Percentiles rank a stretch among this genome's conserved stretches.
phyloP scores from a whole-genome alignment of 345 rosid species.

The Acer campestre region DNA sequence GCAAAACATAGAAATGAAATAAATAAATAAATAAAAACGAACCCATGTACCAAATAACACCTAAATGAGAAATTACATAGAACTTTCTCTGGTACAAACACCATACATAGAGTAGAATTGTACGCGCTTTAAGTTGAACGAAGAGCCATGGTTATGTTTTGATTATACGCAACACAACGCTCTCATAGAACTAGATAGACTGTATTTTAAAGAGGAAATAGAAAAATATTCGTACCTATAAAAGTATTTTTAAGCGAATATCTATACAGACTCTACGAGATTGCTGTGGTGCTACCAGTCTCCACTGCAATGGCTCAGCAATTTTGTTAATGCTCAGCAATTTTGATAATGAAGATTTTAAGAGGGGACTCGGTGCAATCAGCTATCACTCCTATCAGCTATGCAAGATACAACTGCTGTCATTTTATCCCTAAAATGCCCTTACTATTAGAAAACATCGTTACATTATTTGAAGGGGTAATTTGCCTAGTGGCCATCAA shows the following conservation, averaged over 20 bases:
- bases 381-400: too few species aligned
- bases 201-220: not conserved
- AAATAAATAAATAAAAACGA: not conserved
- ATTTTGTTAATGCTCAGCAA: not conserved
- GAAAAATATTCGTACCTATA: not conserved
- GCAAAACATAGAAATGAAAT: not conserved
- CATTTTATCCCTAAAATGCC: not conserved
- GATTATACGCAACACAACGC: not conserved
- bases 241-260: not conserved
- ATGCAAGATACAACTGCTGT: not conserved
- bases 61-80: too few species aligned
- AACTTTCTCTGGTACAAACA: not conserved
- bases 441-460: not conserved
- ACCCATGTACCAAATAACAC: not conserved
- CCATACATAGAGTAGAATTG: not conserved
- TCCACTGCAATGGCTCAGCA: not conserved
- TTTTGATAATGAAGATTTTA: not conserved
- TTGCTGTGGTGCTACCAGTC: not conserved
- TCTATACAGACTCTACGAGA: not conserved
- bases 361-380: not conserved
- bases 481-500: too few species aligned
- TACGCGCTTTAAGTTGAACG: not conserved
- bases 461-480: too few species aligned
- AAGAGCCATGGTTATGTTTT: not conserved
- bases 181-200: not conserved